Base-by-base conservation (phyloP, 495 filamentous ascomycete genomes). In the Hypoxylon fuscum region DNA sequence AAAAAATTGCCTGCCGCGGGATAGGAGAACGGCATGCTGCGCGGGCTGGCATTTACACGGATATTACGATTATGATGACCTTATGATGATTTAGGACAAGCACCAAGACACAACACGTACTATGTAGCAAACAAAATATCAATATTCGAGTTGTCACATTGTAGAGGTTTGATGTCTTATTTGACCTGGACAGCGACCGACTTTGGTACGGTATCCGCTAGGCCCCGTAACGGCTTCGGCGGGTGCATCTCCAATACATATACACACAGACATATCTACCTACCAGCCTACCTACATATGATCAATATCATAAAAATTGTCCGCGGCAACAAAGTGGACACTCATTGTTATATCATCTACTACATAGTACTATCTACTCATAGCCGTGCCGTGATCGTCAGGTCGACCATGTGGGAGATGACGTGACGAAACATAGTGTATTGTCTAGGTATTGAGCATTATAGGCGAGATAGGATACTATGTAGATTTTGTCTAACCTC, bases 401-500 rank as follows among this genome's bases (percentile, higher is more conserved):
- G 3, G 25, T 27, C 8, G 25, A 8, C 35, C 35, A 55, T 55
- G 58, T 31, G 43, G 44, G 37, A 49, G 44, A 62, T 62, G 58
- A 62, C 44, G 58, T 55, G 50, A 62, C 44, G 9, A 49, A 22
- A 40, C n/a, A 32, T 61, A 47, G 20, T 59, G 46, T 59, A 41
- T 47, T 31, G 23, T 45, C 32, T 44, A 56, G 41, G 53, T 56
- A 41, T 38, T 17, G 22, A 40, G 11, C 20, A 35, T 37, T 44
- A 32, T 40, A 56, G 42, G 40, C 22, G 11, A 18, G 8, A n/a
- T n/a, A n/a, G n/a, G n/a, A n/a, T n/a, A n/a, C n/a, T 42, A 27
- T 3, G 25, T 27, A 27, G 25, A 27, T 22, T 17, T 42, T 22
- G 40, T 42, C 25, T 27, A 27, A 27, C 25, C 25, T 4, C 8